Evolutionary conservation across 371 early-diverging fungal genomes (phyloP).

Genomic region (Mortierella polycephala): DNA sequence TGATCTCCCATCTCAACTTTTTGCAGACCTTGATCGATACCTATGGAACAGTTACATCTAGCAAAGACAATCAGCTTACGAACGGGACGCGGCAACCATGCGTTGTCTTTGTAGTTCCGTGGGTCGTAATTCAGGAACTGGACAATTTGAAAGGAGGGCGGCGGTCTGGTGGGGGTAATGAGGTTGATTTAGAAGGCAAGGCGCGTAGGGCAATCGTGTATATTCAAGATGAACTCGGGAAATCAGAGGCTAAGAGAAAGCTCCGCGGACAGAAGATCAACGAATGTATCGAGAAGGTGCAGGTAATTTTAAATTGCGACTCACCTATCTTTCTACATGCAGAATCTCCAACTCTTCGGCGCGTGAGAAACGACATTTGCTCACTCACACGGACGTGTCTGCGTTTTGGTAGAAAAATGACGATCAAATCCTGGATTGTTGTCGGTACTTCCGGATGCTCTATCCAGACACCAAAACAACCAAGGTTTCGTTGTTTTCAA

Average conservation of each 20-base stretch:
- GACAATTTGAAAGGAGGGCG: slow-evolving; percentile 44
- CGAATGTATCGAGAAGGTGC: slow-evolving; percentile 35
- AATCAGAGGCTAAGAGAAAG: slow-evolving; percentile 12
- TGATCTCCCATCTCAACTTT: slow-evolving; percentile 55
- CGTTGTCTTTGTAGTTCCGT: slow-evolving; percentile 48
- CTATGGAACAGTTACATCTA: slow-evolving; percentile 12
- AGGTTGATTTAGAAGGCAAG: slow-evolving; percentile 29
- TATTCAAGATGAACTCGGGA: slow-evolving; percentile 45
- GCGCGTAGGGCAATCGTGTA: slow-evolving; percentile 46
- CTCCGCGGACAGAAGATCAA: slow-evolving; percentile 51
- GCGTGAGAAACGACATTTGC: not conserved
- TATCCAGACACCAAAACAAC: slow-evolving; percentile 18
- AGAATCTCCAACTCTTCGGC: not conserved
- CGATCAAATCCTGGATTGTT: slow-evolving; percentile 57
- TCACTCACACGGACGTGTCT: no score
- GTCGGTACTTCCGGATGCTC: slow-evolving; percentile 53
- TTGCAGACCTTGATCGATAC: slow-evolving; percentile 34
- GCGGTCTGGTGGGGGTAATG: slow-evolving; percentile 8
- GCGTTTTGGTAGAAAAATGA: slow-evolving; percentile 50
- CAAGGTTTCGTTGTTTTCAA: slow-evolving; percentile 46
- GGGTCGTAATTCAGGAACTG: slow-evolving; percentile 57
- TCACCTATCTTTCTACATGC: not conserved
- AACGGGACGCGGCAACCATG: not conserved
- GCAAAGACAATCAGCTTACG: not conserved
- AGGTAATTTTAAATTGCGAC: slow-evolving; percentile 19